Evolutionary conservation across 2,329 filamentous ascomycete species (phyloP).

Genomic region (Colletotrichum camelliae): DNA sequence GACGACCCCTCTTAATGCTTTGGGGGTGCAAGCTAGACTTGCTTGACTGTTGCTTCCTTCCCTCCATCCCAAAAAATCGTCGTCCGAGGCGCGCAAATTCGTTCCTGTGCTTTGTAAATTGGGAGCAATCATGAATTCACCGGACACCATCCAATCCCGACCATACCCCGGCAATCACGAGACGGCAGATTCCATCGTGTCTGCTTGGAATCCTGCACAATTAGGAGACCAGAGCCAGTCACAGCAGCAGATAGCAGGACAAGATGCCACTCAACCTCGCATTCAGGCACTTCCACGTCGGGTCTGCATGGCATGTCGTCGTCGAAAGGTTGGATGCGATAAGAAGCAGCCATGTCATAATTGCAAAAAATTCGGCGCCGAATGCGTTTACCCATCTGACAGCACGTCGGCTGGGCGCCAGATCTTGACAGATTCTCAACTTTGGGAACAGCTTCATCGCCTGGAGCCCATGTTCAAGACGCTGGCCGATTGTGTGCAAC

Average conservation of each 20-base stretch:
- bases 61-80: neutral
- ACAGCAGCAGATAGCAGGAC: neutral
- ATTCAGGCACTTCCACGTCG: neutral
- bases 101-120: neutral
- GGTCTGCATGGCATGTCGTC: neutral
- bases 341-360: neutral
- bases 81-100: neutral
- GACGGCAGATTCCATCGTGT: neutral
- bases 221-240: neutral
- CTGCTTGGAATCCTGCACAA: neutral
- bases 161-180: neutral
- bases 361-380: neutral
- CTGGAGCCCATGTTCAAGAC: neutral
- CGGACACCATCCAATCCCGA: neutral
- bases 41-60: neutral
- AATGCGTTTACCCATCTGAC: neutral
- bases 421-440: neutral
- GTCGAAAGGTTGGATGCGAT: neutral
- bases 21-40: neutral
- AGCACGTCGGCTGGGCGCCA: neutral
- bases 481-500: neutral
- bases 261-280: neutral
- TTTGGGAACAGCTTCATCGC: neutral
- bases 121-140: neutral
- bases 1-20: neutral